Evolutionary conservation across 306 rosid genomes (phyloP), one percentile per base, ranked within the genome.

Genomic region (Vigna radiata): DNA sequence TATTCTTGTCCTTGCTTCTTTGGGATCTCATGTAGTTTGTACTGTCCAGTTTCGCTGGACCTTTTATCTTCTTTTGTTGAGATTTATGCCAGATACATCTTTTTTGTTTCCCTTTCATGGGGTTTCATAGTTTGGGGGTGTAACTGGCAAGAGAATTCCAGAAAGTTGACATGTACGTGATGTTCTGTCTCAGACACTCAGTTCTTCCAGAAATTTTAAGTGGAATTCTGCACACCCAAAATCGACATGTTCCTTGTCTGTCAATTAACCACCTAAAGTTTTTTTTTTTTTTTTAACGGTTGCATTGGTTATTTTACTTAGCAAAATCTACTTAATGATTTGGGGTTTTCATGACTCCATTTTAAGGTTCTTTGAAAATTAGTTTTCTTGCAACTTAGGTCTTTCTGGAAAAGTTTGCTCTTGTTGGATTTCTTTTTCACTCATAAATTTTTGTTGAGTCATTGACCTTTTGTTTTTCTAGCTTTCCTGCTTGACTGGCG

Each of bases 1-100:
- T 54, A 77, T 77, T 19, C 68, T 0, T 27, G 67, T 37, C 66
- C 39, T 65, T 66, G 43, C 64, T 63, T 76, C 80, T 64, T 36
- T 75, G 25, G 64, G 39, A 62, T 48, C 63, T 48, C 67, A 55
- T 12, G 39, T 46, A 11, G 39, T n/a, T 17, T 31, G 7, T 29
- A 11, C 53, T 59, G 17, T 46, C 33, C 17, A 10, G 31, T 59
- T 11, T 47, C 70, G 17, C 33, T 74, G 18, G 27, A 16, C 9
- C 47, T 29, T 15, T 27, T 55, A 43, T 2, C 39, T 46, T n/a
- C 8, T 55, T 11, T 17, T n/a, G 33, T 47, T 60, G 55, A 7
- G 11, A 44, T 15, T 73, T 73, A 16, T 56, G 16, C 44, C 10
- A 25, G 15, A 8, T 1, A 4, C 11, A n/a, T 73, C 21, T 72